phyloP scores from a whole-genome alignment of 2,329 filamentous ascomycete species.

The Coniochaeta sp. region DNA sequence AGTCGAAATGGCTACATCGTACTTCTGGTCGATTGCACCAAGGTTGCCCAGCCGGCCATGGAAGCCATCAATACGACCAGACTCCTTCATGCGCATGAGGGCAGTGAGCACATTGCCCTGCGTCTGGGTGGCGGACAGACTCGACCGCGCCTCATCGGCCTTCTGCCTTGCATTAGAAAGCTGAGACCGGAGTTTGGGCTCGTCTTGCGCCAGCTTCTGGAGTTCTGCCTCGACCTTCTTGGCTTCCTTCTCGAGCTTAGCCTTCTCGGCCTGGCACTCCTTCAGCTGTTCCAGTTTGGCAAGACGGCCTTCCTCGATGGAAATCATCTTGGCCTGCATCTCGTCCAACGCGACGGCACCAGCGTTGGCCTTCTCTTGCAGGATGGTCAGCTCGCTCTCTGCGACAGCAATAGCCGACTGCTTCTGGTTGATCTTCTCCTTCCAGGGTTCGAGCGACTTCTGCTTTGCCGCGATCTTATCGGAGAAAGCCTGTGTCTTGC shows the following conservation, averaged over 20 bases:
- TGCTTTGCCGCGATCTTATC: conserved; percentile 90
- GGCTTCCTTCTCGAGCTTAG: conserved; percentile 66
- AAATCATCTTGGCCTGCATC: conserved; percentile 68
- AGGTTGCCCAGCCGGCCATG: conserved; percentile 92
- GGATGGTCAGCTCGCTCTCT: conserved; percentile 87
- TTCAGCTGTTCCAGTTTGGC: conserved; percentile 70
- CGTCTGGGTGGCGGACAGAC: conserved; percentile 81
- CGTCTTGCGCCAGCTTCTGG: conserved; percentile 63
- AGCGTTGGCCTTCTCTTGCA: conserved; percentile 82
- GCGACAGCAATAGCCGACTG: conserved; percentile 90
- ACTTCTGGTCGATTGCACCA: conserved; percentile 86
- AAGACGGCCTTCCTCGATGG: conserved; percentile 63
- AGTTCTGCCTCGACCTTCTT: conserved; percentile 66
- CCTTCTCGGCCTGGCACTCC: conserved; percentile 66
- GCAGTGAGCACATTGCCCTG: conserved; percentile 88
- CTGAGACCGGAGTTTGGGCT: conserved; percentile 75
- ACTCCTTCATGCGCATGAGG: conserved; percentile 90
- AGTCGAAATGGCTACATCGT: conserved; percentile 96
- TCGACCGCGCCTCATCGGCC: conserved; percentile 90
- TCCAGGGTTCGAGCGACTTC: conserved; percentile 93
- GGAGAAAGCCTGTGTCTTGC: conserved; percentile 91
- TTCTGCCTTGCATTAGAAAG: conserved; percentile 88
- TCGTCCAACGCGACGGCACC: conserved; percentile 80
- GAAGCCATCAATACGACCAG: conserved; percentile 93
- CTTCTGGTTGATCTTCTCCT: conserved; percentile 93